Conservation (phyloP, 192 early-diverging fungal species). For the Geranomyces variabilis region DNA sequence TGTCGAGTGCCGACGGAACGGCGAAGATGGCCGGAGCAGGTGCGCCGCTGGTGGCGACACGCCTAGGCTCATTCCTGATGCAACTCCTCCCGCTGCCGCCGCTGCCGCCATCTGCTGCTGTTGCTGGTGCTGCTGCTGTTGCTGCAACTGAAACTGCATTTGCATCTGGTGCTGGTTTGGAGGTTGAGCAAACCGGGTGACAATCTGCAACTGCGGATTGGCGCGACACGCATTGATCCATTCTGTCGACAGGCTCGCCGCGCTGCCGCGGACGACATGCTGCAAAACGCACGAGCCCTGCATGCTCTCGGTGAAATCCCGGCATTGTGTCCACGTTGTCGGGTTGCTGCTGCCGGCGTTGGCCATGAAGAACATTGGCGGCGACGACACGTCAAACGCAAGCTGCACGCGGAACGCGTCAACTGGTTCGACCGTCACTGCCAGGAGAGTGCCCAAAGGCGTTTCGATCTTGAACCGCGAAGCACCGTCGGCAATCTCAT, state of each 20-base stretch:
- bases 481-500: slow-evolving; percentile 33
- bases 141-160: no score
- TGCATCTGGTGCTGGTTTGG: no score
- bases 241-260: not conserved
- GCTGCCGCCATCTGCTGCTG: no score
- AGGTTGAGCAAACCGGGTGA: not conserved
- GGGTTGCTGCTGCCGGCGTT: not conserved
- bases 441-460: slow-evolving; percentile 28
- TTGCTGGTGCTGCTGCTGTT: no score
- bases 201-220: not conserved
- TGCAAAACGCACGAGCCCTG: slow-evolving; percentile 24
- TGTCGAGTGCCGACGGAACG: slow-evolving; percentile 6
- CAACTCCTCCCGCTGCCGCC: no score
- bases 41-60: no score
- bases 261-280: slow-evolving; percentile 37
- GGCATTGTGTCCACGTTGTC: slow-evolving; percentile 30
- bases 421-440: slow-evolving; percentile 33
- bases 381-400: slow-evolving; percentile 14
- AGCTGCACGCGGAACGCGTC: slow-evolving; percentile 16
- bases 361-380: slow-evolving; percentile 27
- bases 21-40: not conserved
- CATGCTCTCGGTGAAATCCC: slow-evolving; percentile 44
- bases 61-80: no score
- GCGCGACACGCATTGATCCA: not conserved
- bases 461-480: slow-evolving; percentile 37